Conservation (phyloP, 2,329 filamentous ascomycete species). For the Aspergillus pseudoviridinutans region DNA sequence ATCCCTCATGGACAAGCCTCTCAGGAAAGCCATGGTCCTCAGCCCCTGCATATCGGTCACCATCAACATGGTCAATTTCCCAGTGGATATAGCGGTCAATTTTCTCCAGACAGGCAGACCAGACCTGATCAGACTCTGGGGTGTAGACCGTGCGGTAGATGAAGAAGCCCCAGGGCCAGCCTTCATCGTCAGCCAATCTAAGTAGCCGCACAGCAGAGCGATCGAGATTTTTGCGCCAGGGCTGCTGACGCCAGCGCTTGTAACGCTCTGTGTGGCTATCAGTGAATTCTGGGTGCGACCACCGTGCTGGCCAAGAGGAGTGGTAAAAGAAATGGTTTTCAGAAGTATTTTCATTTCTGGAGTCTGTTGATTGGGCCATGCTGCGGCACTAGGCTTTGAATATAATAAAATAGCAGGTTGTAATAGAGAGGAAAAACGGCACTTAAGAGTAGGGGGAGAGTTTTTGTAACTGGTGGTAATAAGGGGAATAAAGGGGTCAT, state of each 20-base stretch:
- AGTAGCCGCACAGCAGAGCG: not conserved
- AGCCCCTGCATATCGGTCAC: not conserved
- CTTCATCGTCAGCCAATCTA: not conserved
- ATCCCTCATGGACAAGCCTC: slow-evolving; percentile 3
- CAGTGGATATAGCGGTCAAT: slow-evolving; percentile 12
- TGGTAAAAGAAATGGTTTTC: not conserved
- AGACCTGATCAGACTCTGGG: slow-evolving; percentile 17
- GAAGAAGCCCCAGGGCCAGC: slow-evolving; percentile 14
- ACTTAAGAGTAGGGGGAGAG: no score
- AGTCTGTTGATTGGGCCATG: not conserved
- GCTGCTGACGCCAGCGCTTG: not conserved
- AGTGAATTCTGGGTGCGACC: not conserved
- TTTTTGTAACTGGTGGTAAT: no score
- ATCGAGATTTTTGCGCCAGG: not conserved
- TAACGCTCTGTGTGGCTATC: not conserved
- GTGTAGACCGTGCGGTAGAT: slow-evolving; percentile 22
- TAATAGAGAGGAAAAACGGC: not conserved
- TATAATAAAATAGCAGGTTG: not conserved
- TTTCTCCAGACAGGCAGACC: slow-evolving; percentile 12
- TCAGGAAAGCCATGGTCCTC: not conserved
- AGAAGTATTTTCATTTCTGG: not conserved
- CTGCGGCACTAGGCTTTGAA: not conserved
- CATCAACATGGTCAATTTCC: slow-evolving; percentile 5
- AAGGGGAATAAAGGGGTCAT: no score
- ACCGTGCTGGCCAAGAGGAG: not conserved